These are phyloP conservation scores for Phytophthora sojae DNA, from an alignment of 352 stramenopile species.

Conservation along the genomic window DNA sequence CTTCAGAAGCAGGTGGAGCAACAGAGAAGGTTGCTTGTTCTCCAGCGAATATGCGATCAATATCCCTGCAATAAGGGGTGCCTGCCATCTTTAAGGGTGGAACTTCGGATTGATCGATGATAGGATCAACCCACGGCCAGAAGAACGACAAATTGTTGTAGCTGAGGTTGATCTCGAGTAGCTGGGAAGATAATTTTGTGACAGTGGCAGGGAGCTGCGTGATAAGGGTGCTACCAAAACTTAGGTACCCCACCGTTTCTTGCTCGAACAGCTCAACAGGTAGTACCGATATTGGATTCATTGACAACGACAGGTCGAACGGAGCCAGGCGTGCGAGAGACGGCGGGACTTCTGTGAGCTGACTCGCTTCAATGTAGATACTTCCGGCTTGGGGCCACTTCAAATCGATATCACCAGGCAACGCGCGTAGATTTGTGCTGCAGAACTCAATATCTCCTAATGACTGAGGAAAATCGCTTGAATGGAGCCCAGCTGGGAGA, in stretches of 20 bases:
- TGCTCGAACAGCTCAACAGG: constrained; percentile 24
- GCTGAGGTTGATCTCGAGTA: constrained; percentile 18
- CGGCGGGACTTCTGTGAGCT: constrained; percentile 17
- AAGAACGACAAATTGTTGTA: constrained; percentile 25
- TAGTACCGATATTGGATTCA: constrained; percentile 23
- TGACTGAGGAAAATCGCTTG: constrained; percentile 36
- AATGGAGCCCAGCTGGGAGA: constrained; percentile 42
- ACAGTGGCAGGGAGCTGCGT: constrained; percentile 21
- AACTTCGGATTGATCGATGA: not conserved
- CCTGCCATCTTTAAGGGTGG: constrained; percentile 8
- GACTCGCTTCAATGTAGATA: constrained; percentile 29
- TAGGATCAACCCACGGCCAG: constrained; percentile 25
- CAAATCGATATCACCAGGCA: constrained; percentile 44
- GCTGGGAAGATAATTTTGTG: constrained; percentile 7
- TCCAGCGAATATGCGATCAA: constrained; percentile 10
- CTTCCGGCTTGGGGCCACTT: constrained; percentile 33
- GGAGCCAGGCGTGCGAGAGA: constrained; percentile 22
- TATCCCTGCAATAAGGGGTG: constrained; percentile 22
- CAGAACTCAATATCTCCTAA: constrained; percentile 44
- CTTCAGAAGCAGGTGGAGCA: not conserved
- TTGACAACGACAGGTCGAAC: constrained; percentile 21
- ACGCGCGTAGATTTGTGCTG: constrained; percentile 36
- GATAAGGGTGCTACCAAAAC: constrained; percentile 23
- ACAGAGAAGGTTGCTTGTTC: constrained; percentile 9
- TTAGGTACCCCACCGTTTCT: constrained; percentile 19